phyloP scores from a whole-genome alignment of 2,329 filamentous ascomycete species.

The Paraconiothyrium sp. region DNA sequence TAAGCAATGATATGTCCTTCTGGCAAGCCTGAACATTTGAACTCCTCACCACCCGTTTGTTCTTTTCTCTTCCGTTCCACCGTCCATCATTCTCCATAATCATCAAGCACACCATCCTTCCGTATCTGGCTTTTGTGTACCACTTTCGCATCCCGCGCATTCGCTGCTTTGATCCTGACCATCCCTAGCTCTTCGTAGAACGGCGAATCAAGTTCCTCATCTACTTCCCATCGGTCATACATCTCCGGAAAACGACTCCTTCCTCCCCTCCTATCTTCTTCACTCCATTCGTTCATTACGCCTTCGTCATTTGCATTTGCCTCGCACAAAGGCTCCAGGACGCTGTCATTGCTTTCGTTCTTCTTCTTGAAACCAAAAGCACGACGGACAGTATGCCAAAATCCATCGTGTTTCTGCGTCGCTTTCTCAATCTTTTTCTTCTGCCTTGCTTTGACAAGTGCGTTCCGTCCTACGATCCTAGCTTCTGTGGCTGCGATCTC shows the following conservation, averaged over 20 bases:
- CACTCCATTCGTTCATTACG: not conserved
- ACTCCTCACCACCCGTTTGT: too few relatives aligned
- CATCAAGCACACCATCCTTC: not conserved
- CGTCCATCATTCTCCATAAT: too few relatives aligned
- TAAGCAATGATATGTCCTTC: too few relatives aligned
- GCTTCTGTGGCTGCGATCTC: constrained; percentile 15
- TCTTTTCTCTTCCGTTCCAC: too few relatives aligned
- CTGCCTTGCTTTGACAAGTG: not conserved
- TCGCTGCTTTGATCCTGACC: constrained; percentile 6
- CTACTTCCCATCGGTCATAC: constrained; percentile 6
- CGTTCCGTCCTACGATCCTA: not conserved
- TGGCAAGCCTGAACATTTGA: too few relatives aligned
- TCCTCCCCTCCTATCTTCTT: not conserved
- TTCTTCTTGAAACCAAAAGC: not conserved
- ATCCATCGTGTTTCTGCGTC: not conserved
- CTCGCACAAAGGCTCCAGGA: not conserved
- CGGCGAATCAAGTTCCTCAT: constrained; percentile 10
- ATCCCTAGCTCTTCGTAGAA: constrained; percentile 13
- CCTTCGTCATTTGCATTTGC: not conserved
- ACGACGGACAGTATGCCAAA: not conserved
- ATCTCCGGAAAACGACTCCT: not conserved
- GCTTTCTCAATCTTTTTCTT: not conserved
- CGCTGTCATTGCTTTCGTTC: not conserved
- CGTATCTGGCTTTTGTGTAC: constrained; percentile 8
- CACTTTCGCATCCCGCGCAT: not conserved